A percentile compares a stretch with the other conserved stretches of the same genome.
Conservation (phyloP, 2,329 filamentous ascomycete species). For the Tricladium varicosporioides region DNA sequence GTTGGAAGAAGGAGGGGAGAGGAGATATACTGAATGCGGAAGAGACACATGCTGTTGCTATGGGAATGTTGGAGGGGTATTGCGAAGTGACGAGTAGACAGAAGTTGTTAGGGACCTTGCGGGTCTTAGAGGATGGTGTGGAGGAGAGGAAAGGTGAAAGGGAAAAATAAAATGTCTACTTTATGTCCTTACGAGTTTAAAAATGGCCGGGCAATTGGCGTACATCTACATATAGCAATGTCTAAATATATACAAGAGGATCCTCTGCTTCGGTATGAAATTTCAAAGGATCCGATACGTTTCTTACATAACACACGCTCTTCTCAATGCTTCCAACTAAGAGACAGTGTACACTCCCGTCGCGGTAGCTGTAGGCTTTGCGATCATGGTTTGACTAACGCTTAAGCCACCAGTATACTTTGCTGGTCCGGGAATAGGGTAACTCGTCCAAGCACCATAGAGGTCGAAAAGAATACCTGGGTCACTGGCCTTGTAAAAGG, state of each 20-base stretch:
- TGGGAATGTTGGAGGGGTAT: slow-evolving; percentile 18
- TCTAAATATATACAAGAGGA: too few species aligned
- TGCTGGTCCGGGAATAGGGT: slow-evolving; percentile 37
- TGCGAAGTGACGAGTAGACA: slow-evolving; percentile 1
- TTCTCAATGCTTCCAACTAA: not conserved
- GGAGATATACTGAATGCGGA: slow-evolving; percentile 9
- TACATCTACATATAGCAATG: too few species aligned
- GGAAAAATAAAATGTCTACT: too few species aligned
- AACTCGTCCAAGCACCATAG: slow-evolving; percentile 35
- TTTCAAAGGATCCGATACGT: too few species aligned
- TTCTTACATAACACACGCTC: not conserved
- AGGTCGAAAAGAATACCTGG: slow-evolving; percentile 42
- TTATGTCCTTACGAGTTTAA: too few species aligned
- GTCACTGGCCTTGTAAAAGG: slow-evolving; percentile 41
- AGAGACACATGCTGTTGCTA: slow-evolving; percentile 21
- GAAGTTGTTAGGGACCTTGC: slow-evolving; percentile 3
- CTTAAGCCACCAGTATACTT: slow-evolving; percentile 25
- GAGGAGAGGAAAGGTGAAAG: too few species aligned
- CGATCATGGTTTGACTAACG: slow-evolving; percentile 21
- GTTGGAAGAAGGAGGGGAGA: slow-evolving; percentile 13
- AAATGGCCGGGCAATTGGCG: too few species aligned
- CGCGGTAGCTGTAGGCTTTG: slow-evolving; percentile 21
- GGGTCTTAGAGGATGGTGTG: too few species aligned
- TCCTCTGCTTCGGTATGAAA: too few species aligned
- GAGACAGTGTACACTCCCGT: slow-evolving; percentile 18